Base-by-base conservation (phyloP, 805 yeast genomes). In the Ogataea angusta region DNA sequence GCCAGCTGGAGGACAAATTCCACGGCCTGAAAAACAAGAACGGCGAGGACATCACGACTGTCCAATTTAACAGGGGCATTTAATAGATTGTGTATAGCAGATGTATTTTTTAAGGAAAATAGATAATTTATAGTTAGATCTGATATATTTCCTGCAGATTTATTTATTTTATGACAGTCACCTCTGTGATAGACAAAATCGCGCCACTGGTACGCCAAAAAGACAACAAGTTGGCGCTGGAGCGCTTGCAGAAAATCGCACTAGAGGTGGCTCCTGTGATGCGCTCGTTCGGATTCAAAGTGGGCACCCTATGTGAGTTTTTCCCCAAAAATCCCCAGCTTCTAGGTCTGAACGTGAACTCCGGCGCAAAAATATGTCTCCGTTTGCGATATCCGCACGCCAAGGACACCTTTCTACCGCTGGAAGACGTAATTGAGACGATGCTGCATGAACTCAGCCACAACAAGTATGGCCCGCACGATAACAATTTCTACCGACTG, bases 61-160 rank as follows among this genome's bases (percentile, higher is more conserved):
- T 91, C 16, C 82, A 83, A 68, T 93, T 93, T 67, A 93, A 93
- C 66, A 80, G 99, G 64, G 99, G 99, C 51, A 88, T 93, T 55
- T 91, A 75, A 64, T 25, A n/a, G 7, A 24, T 18, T 33, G 26
- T 18, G 19, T 18, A 18, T 18, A 18, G 19, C 19, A 18, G 19
- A 30, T 18, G 5, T 30, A 25, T 34, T 25, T 34, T 25, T 12
- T 10, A 14, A 6, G 22, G 16, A 9, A n/a, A 23, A 19, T 10
- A 25, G 6, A 14, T 35, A 12, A 10, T 34, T 16, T 28, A n/a
- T n/a, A 12, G 7, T 19, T 9, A 19, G 21, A 19, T 19, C 21
- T 19, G 21, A 3, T 19, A 6, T 19, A 19, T 19, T 19, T 19
- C 21, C 21, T 19, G 21, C 21, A 19, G 7, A 19, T 19, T 19